A percentile compares a stretch with the other conserved stretches of the same genome.
phyloP scores from a whole-genome alignment of 23 red algal species.

The Agarophyton chilense region DNA sequence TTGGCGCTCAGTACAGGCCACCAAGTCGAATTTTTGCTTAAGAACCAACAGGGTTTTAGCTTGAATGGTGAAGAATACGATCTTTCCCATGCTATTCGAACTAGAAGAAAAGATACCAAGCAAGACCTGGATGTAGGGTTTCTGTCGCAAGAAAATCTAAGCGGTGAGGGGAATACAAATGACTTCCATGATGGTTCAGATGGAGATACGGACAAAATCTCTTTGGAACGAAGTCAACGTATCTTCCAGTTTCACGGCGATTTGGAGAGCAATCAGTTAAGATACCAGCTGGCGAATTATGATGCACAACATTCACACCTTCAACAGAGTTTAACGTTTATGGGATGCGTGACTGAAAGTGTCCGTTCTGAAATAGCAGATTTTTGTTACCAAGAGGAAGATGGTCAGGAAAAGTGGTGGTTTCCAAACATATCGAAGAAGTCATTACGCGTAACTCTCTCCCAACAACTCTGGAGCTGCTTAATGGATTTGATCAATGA shows the following conservation, averaged over 20 bases:
- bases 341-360: conserved; percentile 56
- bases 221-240: conserved; percentile 11
- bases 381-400: background rate
- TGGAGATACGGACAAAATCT: background rate
- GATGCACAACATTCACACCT: conserved; percentile 36
- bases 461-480: conserved; percentile 27
- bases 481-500: background rate
- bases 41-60: background rate
- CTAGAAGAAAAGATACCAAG: background rate
- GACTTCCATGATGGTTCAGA: background rate
- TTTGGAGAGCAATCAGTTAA: conserved; percentile 25
- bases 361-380: conserved; percentile 57
- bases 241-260: conserved; percentile 27
- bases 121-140: background rate
- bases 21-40: conserved; percentile 34
- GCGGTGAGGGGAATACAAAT: background rate
- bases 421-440: conserved; percentile 1
- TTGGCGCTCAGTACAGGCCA: conserved; percentile 19
- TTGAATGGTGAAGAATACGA: background rate
- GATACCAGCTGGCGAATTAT: conserved; percentile 46
- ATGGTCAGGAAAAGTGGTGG: conserved; percentile 10
- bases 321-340: conserved; percentile 43
- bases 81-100: background rate
- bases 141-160: background rate
- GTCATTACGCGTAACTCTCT: background rate